phyloP scores from a whole-genome alignment of 305 asterid genomes.

The Fraxinus floribunda region DNA sequence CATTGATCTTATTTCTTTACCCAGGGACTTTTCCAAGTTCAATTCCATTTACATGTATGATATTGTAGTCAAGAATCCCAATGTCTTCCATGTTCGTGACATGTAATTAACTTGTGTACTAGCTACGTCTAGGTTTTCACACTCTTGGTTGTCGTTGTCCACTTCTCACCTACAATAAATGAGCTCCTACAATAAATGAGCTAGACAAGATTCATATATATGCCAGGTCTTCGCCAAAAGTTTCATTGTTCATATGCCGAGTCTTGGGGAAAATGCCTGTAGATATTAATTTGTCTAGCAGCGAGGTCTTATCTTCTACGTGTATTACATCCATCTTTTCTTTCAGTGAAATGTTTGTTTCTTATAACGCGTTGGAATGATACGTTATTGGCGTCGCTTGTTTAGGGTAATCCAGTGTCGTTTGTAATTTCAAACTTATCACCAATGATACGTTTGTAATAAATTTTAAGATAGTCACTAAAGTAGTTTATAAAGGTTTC shows the following conservation, averaged over 20 bases:
- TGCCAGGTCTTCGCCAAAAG: background rate
- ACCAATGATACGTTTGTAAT: background rate
- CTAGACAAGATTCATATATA: background rate
- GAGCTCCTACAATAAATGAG: background rate
- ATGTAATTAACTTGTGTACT: background rate
- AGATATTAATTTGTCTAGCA: background rate
- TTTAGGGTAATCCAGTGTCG: background rate
- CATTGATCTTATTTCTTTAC: slow-evolving; percentile 80
- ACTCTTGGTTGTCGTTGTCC: background rate
- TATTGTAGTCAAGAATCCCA: slow-evolving; percentile 83
- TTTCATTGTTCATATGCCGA: background rate
- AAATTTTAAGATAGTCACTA: background rate
- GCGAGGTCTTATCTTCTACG: background rate
- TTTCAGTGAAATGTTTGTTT: background rate
- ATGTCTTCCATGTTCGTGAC: slow-evolving; percentile 76
- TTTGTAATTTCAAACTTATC: background rate
- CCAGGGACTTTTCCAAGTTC: slow-evolving; percentile 67
- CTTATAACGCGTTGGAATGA: background rate
- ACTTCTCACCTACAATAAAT: background rate
- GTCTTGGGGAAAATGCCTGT: background rate
- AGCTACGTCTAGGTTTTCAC: background rate
- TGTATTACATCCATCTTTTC: background rate
- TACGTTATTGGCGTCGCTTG: background rate
- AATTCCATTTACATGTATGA: slow-evolving; percentile 81
- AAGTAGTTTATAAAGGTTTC: background rate